Percentiles rank a stretch among this genome's conserved stretches.
Evolutionary conservation across 2,329 filamentous ascomycete genomes (phyloP).

Genomic region (Alternaria infectoria): DNA sequence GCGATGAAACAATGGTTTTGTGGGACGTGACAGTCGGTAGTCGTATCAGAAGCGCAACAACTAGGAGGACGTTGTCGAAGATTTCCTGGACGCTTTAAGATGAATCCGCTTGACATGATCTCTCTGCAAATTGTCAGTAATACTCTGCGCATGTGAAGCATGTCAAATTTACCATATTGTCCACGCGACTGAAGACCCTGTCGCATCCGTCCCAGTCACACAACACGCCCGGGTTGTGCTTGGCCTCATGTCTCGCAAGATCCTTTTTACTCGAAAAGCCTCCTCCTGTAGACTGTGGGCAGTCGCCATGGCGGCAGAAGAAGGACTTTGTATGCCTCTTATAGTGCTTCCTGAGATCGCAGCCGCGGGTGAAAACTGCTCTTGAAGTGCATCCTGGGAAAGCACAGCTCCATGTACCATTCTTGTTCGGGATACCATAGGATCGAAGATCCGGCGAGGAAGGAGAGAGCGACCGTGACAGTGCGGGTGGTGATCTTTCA

Average conservation of each 20-base stretch:
- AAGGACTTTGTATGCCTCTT: conserved; percentile 67
- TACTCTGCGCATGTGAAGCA: not conserved
- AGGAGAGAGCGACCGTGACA: conserved; percentile 49
- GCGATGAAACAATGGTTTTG: not conserved
- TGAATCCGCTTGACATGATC: conserved; percentile 52
- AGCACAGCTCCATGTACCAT: conserved; percentile 63
- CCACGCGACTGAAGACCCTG: conserved; percentile 65
- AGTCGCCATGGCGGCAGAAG: conserved; percentile 65
- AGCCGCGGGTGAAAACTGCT: conserved; percentile 64
- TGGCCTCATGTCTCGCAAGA: conserved; percentile 66
- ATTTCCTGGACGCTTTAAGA: conserved; percentile 42
- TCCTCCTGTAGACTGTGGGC: conserved; percentile 62
- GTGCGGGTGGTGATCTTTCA: conserved; percentile 39
- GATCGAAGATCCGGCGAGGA: conserved; percentile 48
- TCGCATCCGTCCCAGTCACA: conserved; percentile 66
- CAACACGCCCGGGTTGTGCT: conserved; percentile 65
- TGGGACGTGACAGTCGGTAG: not conserved
- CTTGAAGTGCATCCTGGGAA: conserved; percentile 66
- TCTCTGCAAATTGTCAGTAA: conserved; percentile 38
- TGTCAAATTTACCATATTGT: conserved; percentile 62
- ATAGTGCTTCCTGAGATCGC: conserved; percentile 68
- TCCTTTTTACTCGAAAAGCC: conserved; percentile 70
- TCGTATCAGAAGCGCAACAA: not conserved
- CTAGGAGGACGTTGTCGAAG: conserved; percentile 25
- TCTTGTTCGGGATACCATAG: conserved; percentile 53